A percentile compares a stretch with the other conserved stretches of the same genome.
Conservation (phyloP, 352 stramenopile species). For the Phytophthora cryptogea region DNA sequence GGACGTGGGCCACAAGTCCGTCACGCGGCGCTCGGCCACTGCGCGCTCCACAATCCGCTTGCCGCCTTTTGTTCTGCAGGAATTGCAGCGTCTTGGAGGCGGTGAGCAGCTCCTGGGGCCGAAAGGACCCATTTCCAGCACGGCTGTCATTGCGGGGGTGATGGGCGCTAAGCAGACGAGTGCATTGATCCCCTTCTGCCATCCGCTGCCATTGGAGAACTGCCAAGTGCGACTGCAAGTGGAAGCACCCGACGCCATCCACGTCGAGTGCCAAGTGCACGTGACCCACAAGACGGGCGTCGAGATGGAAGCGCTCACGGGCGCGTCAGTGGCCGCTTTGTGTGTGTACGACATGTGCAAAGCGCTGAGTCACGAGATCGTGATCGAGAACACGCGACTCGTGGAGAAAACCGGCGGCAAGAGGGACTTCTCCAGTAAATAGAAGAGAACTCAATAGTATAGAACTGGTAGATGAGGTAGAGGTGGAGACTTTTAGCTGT, state of each 20-base stretch:
- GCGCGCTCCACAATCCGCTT: conserved; percentile 88
- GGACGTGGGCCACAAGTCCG: conserved; percentile 86
- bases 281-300: conserved; percentile 95
- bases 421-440: conserved; percentile 52
- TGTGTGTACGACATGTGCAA: conserved; percentile 99
- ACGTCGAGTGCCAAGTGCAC: conserved; percentile 86
- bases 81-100: conserved; percentile 46
- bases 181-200: conserved; percentile 93
- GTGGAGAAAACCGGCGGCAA: conserved; percentile 94
- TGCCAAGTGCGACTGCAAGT: conserved; percentile 89
- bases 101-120: conserved; percentile 55
- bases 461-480: too few species aligned
- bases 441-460: too few species aligned
- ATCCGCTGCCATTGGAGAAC: conserved; percentile 92
- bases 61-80: conserved; percentile 75
- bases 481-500: conserved; percentile 17
- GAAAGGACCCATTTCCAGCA: conserved; percentile 92
- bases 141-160: conserved; percentile 92
- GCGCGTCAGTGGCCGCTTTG: conserved; percentile 92
- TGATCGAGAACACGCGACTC: conserved; percentile 91
- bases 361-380: conserved; percentile 94
- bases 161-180: conserved; percentile 94
- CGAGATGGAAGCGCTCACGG: conserved; percentile 96
- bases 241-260: conserved; percentile 56
- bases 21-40: conserved; percentile 81